phyloP scores from a whole-genome alignment of 2,329 filamentous ascomycete genomes.

The Conoideocrella luteorostrata region DNA sequence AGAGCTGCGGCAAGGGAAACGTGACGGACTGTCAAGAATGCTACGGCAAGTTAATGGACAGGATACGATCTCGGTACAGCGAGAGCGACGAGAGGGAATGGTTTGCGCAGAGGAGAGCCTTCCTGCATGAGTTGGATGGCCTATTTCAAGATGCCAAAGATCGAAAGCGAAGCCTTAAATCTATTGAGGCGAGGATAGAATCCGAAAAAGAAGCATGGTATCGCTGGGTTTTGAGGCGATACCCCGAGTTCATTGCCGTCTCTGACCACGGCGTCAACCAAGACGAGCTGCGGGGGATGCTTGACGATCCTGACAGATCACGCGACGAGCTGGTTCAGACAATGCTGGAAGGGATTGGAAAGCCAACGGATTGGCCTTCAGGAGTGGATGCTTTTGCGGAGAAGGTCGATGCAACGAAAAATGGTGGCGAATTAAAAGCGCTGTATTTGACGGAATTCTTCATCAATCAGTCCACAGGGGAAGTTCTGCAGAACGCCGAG shows the following conservation, averaged over 20 bases:
- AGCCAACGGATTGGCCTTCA: constrained; percentile 24
- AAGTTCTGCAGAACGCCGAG: constrained; percentile 24
- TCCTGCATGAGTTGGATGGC: constrained; percentile 43
- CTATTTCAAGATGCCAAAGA: constrained; percentile 42
- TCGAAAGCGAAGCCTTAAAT: constrained; percentile 34
- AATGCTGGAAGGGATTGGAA: constrained; percentile 31
- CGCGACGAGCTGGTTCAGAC: constrained; percentile 30
- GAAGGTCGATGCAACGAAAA: constrained; percentile 24
- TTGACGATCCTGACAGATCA: constrained; percentile 31
- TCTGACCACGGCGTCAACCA: constrained; percentile 22
- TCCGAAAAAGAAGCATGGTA: constrained; percentile 50
- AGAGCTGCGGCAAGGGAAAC: constrained; percentile 35
- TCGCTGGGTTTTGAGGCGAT: constrained; percentile 34
- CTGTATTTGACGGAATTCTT: constrained; percentile 38
- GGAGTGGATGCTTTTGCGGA: constrained; percentile 27
- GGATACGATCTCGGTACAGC: constrained; percentile 32
- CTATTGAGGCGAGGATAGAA: constrained; percentile 43
- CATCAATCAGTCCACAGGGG: constrained; percentile 27
- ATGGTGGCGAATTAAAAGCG: constrained; percentile 28
- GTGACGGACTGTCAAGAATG: constrained; percentile 42
- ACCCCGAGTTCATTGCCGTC: constrained; percentile 31
- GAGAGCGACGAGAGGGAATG: constrained; percentile 37
- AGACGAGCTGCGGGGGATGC: constrained; percentile 27
- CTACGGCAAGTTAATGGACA: constrained; percentile 40
- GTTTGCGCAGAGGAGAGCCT: constrained; percentile 43